Base-by-base conservation (phyloP, 208 protist genomes). In the Leishmania amazonensis region DNA sequence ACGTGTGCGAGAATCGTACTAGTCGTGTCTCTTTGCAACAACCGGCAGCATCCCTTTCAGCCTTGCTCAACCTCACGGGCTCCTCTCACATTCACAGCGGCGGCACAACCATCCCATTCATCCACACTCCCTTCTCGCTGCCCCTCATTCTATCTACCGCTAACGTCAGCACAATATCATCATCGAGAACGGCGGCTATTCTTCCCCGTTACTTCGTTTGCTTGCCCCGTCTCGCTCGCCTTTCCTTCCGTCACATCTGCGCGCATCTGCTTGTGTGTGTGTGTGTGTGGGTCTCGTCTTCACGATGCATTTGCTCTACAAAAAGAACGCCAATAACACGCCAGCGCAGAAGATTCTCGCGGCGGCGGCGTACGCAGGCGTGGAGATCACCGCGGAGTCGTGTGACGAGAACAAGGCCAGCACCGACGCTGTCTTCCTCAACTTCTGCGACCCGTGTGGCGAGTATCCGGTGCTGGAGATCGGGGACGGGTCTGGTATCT, bases 401-500 rank as follows among this genome's bases (percentile, higher is more conserved):
- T 75, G 81, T 62, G 88, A 88, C 49, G 80, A 89, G 53, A 87
- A 88, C 78, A 87, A 86, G 75, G 78, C 85, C 58, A 88, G 81
- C 82, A 75, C 83, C 54, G 90, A 96, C 42, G 86, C 87, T 75
- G 84, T 86, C 60, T 94, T 91, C 84, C 62, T 87, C 76, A 81
- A 86, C 58, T 83, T 94, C 81, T 91, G 87, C 83, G 84, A 93
- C 83, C 95, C 95, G 38, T 89, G 89, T 64, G 90, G 92, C 70
- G 90, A 91, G 72, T 90, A 92, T 82, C 95, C 95, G 3, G 86
- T 93, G 3, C 91, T 96, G 28, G 79, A 94, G 87, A 85, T 91
- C 40, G 87, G 91, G 60, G 92, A 81, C 76, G 89, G 76, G 21
- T 49, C 72, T 21, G 82, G 77, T 28, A 77, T 73, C n/a, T 89